Evolutionary conservation across 805 yeast species (phyloP).

Genomic region (Saturnispora sekii): DNA sequence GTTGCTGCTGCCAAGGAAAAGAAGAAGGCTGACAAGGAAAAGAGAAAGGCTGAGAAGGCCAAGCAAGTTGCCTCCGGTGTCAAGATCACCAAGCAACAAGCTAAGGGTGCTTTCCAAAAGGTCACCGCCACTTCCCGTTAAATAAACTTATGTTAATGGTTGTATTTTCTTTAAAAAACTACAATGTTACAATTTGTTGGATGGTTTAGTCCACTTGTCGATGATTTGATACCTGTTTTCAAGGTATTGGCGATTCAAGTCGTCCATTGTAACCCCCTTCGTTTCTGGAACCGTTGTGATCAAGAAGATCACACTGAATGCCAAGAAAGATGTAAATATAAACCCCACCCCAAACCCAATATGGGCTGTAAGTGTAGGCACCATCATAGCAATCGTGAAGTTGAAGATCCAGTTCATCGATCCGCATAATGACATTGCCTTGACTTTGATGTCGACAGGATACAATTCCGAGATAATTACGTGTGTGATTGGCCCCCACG

Average conservation of each 20-base stretch:
- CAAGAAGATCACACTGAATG: constrained; percentile 19
- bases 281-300: constrained; percentile 28
- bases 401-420: constrained; percentile 57
- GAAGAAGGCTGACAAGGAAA: constrained; percentile 86
- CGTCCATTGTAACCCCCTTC: constrained; percentile 15
- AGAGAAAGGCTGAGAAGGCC: constrained; percentile 92
- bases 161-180: constrained; percentile 4
- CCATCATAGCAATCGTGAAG: constrained; percentile 54
- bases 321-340: constrained; percentile 31
- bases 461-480: constrained; percentile 56
- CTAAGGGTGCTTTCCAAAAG: constrained; percentile 97
- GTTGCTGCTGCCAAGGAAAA: constrained; percentile 73
- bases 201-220: background rate
- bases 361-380: constrained; percentile 53
- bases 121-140: constrained; percentile 96
- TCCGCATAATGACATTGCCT: constrained; percentile 45
- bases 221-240: background rate
- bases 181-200: background rate
- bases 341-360: constrained; percentile 64
- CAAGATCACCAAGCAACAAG: constrained; percentile 89
- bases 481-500: constrained; percentile 70
- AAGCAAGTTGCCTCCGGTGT: constrained; percentile 69
- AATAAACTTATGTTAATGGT: constrained; percentile 19
- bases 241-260: constrained; percentile 19
- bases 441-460: constrained; percentile 51